Evolutionary conservation across 768 basidiomycete genomes (phyloP).

Genomic region (Lactifluus hygrophoroides): DNA sequence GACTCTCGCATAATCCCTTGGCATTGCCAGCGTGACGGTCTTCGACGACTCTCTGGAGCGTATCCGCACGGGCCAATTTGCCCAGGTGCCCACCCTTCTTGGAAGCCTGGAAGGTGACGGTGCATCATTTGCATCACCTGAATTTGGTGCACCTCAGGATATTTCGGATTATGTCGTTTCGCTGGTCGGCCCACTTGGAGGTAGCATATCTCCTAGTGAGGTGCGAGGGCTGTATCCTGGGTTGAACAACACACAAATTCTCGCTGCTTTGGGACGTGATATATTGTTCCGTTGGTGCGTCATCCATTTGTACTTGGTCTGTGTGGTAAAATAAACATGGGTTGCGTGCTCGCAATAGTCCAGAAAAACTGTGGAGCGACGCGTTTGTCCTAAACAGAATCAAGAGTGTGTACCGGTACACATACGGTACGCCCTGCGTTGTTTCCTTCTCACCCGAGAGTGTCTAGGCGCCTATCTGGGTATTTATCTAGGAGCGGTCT

Average conservation of each 20-base stretch:
- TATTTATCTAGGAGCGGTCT: not conserved
- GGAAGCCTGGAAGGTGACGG: constrained; percentile 11
- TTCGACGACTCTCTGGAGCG: constrained; percentile 7
- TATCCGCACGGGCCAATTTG: not conserved
- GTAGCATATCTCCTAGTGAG: not conserved
- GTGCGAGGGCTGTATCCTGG: constrained; percentile 1
- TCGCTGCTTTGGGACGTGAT: constrained; percentile 1
- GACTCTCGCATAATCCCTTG: not conserved
- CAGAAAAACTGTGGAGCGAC: constrained; percentile 9
- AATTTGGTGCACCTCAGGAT: not conserved
- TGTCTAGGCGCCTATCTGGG: not conserved
- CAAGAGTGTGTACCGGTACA: constrained; percentile 6
- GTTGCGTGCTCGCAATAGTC: not conserved
- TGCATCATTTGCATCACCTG: not conserved
- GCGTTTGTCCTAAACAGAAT: not conserved
- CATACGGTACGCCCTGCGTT: not conserved
- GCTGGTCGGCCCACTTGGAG: not conserved
- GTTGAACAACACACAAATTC: not conserved
- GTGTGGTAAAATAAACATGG: no score
- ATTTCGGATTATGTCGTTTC: not conserved
- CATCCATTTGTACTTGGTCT: not conserved
- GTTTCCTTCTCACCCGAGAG: no score
- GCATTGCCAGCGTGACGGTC: not conserved
- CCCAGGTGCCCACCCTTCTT: constrained; percentile 1
- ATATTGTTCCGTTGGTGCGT: constrained; percentile 1